These are phyloP conservation scores for Casuarina equisetifolia DNA, from an alignment of 306 rosid genomes.

Conservation along the genomic window DNA sequence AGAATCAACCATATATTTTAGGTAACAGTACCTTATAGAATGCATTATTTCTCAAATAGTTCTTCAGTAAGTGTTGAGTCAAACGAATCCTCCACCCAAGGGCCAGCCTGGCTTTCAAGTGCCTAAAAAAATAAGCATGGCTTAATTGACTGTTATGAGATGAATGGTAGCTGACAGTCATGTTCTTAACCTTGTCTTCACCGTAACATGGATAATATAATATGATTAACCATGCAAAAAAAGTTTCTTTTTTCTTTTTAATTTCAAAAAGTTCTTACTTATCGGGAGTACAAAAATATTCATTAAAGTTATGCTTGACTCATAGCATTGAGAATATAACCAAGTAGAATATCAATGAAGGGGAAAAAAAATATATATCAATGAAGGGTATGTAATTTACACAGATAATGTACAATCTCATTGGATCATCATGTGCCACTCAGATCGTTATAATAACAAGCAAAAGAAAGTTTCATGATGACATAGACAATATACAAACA, in stretches of 20 bases:
- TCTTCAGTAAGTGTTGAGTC: conserved; percentile 84
- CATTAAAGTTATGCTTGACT: neutral
- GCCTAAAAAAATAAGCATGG: conserved; percentile 51
- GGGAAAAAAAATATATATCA: too few species aligned
- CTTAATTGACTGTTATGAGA: neutral
- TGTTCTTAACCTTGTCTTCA: neutral
- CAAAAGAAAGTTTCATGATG: neutral
- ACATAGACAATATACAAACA: neutral
- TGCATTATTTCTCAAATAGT: conserved; percentile 83
- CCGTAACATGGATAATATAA: neutral
- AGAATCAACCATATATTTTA: conserved; percentile 17
- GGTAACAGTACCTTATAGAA: conserved; percentile 77
- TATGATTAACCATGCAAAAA: neutral
- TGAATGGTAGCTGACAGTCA: neutral
- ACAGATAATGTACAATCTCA: neutral
- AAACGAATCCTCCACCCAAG: conserved; percentile 97
- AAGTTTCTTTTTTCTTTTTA: neutral
- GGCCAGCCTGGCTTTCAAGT: conserved; percentile 85
- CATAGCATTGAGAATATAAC: neutral
- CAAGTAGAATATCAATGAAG: neutral
- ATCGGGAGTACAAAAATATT: neutral
- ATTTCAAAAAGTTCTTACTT: neutral
- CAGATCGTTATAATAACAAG: neutral
- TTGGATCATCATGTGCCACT: neutral
- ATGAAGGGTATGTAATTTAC: neutral